Evolutionary conservation across 2,329 filamentous ascomycete species (phyloP).

Genomic region (Colletotrichum cereale): DNA sequence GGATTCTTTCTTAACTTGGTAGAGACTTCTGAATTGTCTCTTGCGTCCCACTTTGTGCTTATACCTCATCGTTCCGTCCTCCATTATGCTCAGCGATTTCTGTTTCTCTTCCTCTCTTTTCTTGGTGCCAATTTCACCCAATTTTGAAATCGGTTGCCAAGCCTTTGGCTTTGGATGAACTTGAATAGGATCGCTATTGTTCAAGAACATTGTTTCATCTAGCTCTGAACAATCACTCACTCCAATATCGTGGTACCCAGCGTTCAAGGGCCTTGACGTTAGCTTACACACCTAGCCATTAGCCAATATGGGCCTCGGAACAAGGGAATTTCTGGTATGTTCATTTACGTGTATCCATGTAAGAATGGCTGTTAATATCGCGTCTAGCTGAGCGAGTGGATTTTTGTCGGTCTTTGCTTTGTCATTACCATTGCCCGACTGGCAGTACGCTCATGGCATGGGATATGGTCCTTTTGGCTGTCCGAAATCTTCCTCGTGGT

Average conservation of each 20-base stretch:
- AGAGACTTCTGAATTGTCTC: neutral
- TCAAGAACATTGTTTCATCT: neutral
- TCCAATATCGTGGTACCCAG: too few species aligned
- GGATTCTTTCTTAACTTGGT: neutral
- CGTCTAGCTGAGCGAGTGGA: neutral
- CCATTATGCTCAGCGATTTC: neutral
- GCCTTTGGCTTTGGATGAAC: neutral
- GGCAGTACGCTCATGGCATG: slow-evolving; percentile 4
- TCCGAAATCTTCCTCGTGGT: neutral
- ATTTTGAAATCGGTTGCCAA: too few species aligned
- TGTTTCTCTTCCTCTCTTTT: neutral
- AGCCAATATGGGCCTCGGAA: neutral
- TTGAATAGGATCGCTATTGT: neutral
- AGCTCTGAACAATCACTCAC: too few species aligned
- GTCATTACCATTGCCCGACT: neutral
- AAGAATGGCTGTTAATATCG: neutral
- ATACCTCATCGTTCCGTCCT: neutral
- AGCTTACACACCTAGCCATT: neutral
- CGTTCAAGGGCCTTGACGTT: neutral
- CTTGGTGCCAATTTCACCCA: neutral
- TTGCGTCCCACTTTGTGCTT: neutral
- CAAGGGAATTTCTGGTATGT: neutral
- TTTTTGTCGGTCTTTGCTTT: neutral
- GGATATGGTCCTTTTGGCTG: slow-evolving; percentile 11
- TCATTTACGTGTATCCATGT: neutral